Evolutionary conservation across 345 rosid species (phyloP).

Genomic region (Syzygium jambos): DNA sequence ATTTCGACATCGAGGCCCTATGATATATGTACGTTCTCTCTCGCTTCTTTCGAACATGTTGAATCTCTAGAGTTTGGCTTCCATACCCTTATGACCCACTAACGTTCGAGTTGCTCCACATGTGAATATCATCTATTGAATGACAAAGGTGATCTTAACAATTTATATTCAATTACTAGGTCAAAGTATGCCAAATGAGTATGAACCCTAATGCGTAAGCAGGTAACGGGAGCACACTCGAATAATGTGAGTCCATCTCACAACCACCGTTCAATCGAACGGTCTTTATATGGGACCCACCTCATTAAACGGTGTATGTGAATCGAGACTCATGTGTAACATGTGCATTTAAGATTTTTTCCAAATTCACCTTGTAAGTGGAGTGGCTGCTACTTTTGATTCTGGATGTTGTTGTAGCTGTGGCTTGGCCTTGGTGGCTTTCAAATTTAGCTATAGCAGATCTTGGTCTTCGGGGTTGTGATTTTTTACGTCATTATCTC

Average conservation of each 20-base stretch:
- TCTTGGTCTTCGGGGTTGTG: neutral
- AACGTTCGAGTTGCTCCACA: neutral
- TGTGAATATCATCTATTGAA: neutral
- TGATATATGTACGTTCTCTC: neutral
- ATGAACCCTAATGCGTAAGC: neutral
- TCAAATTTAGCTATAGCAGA: neutral
- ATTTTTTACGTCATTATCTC: neutral
- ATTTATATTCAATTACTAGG: neutral
- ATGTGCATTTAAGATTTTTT: neutral
- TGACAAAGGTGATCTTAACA: neutral
- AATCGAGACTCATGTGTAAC: neutral
- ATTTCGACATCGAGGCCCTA: neutral
- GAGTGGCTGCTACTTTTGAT: neutral
- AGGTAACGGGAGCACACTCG: neutral
- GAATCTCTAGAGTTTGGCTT: neutral
- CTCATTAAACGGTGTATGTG: neutral
- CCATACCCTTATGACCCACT: neutral
- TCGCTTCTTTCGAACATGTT: neutral
- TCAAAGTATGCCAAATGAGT: neutral
- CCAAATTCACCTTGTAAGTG: neutral
- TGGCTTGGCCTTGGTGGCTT: neutral
- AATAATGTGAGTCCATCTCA: neutral
- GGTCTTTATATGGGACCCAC: neutral
- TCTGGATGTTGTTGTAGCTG: neutral
- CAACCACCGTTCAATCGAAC: neutral